Percentiles rank a stretch among this genome's conserved stretches.
Evolutionary conservation across 78 protist genomes (phyloP).

Genomic region (Bigelowiella natans): DNA sequence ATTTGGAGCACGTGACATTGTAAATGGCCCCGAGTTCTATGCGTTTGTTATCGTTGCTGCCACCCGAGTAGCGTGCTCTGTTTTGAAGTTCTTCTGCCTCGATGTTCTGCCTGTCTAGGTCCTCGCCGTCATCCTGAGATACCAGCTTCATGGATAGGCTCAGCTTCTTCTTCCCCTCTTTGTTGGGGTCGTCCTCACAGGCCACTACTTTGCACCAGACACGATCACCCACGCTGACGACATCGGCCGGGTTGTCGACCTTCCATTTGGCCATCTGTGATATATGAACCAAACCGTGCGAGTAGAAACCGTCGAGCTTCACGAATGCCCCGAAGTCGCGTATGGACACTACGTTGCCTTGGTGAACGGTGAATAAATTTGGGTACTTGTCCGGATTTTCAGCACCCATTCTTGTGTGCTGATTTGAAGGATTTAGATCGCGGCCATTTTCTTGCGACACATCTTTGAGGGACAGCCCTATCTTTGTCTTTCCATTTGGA

Average conservation of each 20-base stretch:
- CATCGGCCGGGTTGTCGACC: background rate
- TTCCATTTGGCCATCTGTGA: background rate
- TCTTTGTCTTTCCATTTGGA: too few relatives aligned
- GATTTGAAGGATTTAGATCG: background rate
- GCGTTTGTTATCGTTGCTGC: background rate
- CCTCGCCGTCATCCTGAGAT: background rate
- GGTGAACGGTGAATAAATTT: background rate
- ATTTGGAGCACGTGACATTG: background rate
- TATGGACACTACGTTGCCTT: background rate
- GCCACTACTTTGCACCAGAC: background rate
- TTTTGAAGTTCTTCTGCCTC: background rate
- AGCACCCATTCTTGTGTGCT: background rate
- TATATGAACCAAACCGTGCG: background rate
- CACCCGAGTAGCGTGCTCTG: background rate
- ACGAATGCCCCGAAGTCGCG: background rate
- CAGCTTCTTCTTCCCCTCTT: background rate
- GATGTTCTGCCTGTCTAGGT: background rate
- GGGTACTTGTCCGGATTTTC: background rate
- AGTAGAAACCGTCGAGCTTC: background rate
- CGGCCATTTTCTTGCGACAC: background rate
- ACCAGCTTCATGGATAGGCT: background rate
- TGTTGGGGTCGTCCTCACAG: background rate
- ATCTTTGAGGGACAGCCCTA: background rate
- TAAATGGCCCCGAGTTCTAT: background rate
- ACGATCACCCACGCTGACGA: background rate